Evolutionary conservation across 2,329 filamentous ascomycete species (phyloP).

Genomic region (Berkeleyomyces rouxiae): DNA sequence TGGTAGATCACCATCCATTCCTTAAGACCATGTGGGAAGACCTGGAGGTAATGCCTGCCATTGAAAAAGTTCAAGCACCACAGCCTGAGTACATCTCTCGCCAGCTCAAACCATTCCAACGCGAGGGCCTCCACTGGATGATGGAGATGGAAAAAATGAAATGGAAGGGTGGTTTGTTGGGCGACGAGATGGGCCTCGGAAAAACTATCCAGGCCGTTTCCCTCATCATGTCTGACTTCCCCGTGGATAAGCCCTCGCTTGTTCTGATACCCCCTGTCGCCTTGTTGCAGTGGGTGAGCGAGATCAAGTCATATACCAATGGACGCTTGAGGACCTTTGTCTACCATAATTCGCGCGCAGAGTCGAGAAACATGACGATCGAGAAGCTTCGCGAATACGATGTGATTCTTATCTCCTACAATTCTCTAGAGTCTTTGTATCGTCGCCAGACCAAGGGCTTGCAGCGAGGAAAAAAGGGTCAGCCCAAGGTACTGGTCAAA

Average conservation of each 20-base stretch:
- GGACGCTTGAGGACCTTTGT: conserved; percentile 81
- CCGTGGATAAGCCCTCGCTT: conserved; percentile 63
- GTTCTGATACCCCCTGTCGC: conserved; percentile 88
- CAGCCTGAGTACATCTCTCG: conserved; percentile 59
- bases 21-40: conserved; percentile 74
- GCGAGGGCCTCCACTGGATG: conserved; percentile 93
- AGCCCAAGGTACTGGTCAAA: neutral
- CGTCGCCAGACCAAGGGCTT: conserved; percentile 88
- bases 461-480: conserved; percentile 26
- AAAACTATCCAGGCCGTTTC: conserved; percentile 98
- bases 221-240: conserved; percentile 94
- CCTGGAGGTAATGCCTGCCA: conserved; percentile 48
- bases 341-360: conserved; percentile 72
- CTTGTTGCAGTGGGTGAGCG: conserved; percentile 83
- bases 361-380: conserved; percentile 58
- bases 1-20: conserved; percentile 48
- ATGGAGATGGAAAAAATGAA: conserved; percentile 66
- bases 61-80: conserved; percentile 34
- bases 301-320: conserved; percentile 68
- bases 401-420: conserved; percentile 96
- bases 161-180: conserved; percentile 79
- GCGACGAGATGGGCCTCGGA: conserved; percentile 97
- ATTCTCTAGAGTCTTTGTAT: conserved; percentile 76
- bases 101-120: conserved; percentile 79
- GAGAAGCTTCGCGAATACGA: conserved; percentile 69